Evolutionary conservation across 1,139 yeast genomes (phyloP).

Genomic region (Lipomyces yarrowii): DNA sequence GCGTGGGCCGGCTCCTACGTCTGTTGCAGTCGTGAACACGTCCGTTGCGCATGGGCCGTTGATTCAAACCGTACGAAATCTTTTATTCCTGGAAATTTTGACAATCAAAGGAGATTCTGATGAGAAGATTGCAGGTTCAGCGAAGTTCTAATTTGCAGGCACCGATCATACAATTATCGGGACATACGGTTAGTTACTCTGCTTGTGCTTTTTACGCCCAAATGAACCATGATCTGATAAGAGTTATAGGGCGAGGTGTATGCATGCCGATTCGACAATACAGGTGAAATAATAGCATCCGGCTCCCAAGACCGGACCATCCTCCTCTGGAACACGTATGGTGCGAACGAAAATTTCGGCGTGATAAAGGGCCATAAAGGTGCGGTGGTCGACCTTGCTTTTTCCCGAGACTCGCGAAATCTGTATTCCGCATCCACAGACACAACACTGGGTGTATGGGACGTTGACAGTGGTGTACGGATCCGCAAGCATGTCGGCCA

Average conservation of each 20-base stretch:
- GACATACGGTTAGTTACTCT: slow-evolving; percentile 33
- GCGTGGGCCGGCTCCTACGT: slow-evolving; percentile 11
- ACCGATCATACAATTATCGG: slow-evolving; percentile 36
- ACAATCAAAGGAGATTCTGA: neutral
- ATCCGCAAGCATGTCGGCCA: slow-evolving; percentile 58
- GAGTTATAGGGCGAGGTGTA: slow-evolving; percentile 38
- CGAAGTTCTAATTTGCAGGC: slow-evolving; percentile 35
- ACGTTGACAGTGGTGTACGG: slow-evolving; percentile 57
- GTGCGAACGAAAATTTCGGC: slow-evolving; percentile 48
- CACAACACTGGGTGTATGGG: slow-evolving; percentile 56
- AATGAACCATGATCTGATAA: neutral
- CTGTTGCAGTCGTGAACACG: slow-evolving; percentile 31
- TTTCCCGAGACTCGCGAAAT: slow-evolving; percentile 49
- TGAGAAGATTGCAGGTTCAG: slow-evolving; percentile 14
- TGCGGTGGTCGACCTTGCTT: slow-evolving; percentile 53
- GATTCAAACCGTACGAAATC: slow-evolving; percentile 20
- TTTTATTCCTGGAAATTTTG: neutral
- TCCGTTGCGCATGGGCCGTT: slow-evolving; percentile 23
- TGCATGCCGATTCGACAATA: slow-evolving; percentile 40
- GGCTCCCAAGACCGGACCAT: slow-evolving; percentile 41
- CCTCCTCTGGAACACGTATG: slow-evolving; percentile 49
- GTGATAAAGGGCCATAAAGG: slow-evolving; percentile 52
- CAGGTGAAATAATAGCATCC: slow-evolving; percentile 43
- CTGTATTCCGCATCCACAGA: slow-evolving; percentile 54
- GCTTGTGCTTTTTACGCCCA: neutral